These are phyloP conservation scores for Termitomyces sp. DNA, from an alignment of 1,284 basidiomycete species.

Conservation along the genomic window DNA sequence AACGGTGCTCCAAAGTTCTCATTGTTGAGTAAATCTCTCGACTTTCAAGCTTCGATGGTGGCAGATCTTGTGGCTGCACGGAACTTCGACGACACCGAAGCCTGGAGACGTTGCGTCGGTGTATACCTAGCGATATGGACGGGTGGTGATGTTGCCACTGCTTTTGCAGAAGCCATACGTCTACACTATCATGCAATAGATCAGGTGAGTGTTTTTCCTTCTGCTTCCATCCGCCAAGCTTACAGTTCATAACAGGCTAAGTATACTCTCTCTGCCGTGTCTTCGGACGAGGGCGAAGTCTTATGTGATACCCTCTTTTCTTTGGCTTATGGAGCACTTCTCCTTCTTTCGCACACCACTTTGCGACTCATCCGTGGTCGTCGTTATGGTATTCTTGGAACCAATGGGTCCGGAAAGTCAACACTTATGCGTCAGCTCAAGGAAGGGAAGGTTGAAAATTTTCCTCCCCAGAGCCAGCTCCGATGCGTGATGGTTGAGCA, in stretches of 20 bases:
- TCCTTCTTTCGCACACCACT: conserved; percentile 93
- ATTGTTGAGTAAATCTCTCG: conserved; percentile 49
- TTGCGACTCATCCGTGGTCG: conserved; percentile 88
- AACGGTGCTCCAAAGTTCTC: conserved; percentile 41
- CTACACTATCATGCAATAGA: conserved; percentile 77
- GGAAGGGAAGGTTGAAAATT: conserved; percentile 94
- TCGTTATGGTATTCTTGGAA: conserved; percentile 92
- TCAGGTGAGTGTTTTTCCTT: conserved; percentile 34
- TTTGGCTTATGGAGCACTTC: conserved; percentile 92
- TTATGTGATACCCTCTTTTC: conserved; percentile 94
- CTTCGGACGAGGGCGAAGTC: conserved; percentile 76
- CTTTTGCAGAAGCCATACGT: conserved; percentile 63
- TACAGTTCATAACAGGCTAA: conserved; percentile 42
- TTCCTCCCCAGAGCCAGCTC: conserved; percentile 84
- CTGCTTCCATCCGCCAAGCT: conserved; percentile 1
- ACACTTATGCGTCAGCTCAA: conserved; percentile 95
- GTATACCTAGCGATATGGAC: conserved; percentile 71
- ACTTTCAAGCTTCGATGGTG: conserved; percentile 71
- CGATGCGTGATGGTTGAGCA: conserved; percentile 96
- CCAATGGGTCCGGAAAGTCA: conserved; percentile 95
- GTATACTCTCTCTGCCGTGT: conserved; percentile 34
- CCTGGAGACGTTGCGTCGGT: conserved; percentile 75
- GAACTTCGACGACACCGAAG: conserved; percentile 55
- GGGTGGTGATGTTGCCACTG: conserved; percentile 39
- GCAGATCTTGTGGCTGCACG: conserved; percentile 74